phyloP scores from a whole-genome alignment of 2,329 filamentous ascomycete species.

The Ilyonectria mors-panacis region DNA sequence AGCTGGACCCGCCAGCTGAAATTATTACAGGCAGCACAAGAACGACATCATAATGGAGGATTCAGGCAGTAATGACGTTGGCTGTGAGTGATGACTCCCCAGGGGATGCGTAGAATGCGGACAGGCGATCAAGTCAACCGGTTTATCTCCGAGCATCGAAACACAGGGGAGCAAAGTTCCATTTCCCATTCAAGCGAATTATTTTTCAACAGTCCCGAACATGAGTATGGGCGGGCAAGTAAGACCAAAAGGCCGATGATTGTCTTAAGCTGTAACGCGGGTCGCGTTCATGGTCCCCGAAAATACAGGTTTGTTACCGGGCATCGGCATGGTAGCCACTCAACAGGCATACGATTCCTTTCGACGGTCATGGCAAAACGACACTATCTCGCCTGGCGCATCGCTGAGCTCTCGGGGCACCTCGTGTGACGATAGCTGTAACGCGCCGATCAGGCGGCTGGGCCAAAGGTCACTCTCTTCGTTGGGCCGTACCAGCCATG shows the following conservation, averaged over 20 bases:
- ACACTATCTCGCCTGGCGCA: constrained; percentile 12
- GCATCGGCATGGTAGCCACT: not conserved
- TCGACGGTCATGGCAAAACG: constrained; percentile 6
- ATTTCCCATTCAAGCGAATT: too few relatives aligned
- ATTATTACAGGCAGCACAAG: not conserved
- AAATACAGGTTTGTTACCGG: constrained; percentile 4
- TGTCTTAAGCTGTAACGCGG: constrained; percentile 14
- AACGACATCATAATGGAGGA: not conserved
- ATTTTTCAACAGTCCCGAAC: not conserved
- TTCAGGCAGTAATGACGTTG: not conserved
- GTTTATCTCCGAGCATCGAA: not conserved
- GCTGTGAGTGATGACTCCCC: too few relatives aligned
- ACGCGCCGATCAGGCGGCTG: constrained; percentile 19
- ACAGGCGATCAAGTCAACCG: not conserved
- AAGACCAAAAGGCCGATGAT: not conserved
- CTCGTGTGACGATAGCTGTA: constrained; percentile 11
- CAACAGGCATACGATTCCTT: constrained; percentile 2
- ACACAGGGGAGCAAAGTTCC: not conserved
- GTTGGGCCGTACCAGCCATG: not conserved
- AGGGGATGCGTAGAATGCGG: too few relatives aligned
- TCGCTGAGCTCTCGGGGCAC: constrained; percentile 16
- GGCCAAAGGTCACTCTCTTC: constrained; percentile 6
- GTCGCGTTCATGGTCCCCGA: not conserved
- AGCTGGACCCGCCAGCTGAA: not conserved
- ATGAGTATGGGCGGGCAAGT: not conserved